These are phyloP conservation scores for Aspergillus cristatus DNA, from an alignment of 495 filamentous ascomycete species.

Conservation along the genomic window DNA sequence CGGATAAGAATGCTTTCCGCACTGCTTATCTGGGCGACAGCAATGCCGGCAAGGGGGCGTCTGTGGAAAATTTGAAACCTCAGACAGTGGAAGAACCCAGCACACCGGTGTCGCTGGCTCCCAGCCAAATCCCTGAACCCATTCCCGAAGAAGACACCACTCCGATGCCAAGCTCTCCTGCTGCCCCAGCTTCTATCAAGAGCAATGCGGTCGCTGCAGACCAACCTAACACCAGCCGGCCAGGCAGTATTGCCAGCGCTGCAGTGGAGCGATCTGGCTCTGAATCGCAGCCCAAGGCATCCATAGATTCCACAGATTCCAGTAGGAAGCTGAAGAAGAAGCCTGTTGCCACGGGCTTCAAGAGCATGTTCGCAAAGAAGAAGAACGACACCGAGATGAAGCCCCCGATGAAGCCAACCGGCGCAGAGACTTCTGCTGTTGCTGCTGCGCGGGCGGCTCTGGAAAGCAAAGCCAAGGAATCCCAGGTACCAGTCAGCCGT, in stretches of 20 bases:
- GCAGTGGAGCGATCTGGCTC: conserved; percentile 13
- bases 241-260: conserved; percentile 9
- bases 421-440: conserved; percentile 30
- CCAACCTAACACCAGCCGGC: conserved; percentile 1
- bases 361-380: conserved; percentile 43
- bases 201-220: conserved; percentile 3
- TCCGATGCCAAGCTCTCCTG: conserved; percentile 7
- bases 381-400: conserved; percentile 20
- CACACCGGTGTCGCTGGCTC: conserved; percentile 6
- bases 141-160: conserved; percentile 16
- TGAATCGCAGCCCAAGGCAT: conserved; percentile 20
- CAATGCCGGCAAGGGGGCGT: conserved; percentile 55
- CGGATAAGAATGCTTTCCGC: conserved; percentile 68
- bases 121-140: conserved; percentile 21
- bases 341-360: conserved; percentile 34
- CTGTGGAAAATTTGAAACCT: conserved; percentile 15
- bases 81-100: conserved; percentile 5
- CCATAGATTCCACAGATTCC: conserved; percentile 18
- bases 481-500: conserved; percentile 20
- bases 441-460: conserved; percentile 45
- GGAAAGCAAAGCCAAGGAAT: conserved; percentile 31
- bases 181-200: conserved; percentile 6
- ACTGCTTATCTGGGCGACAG: conserved; percentile 69
- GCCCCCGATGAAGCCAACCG: conserved; percentile 28
- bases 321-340: conserved; percentile 41